A percentile compares a stretch with the other conserved stretches of the same genome.
These are phyloP conservation scores for Clonostachys rhizophaga DNA, from an alignment of 2,329 filamentous ascomycete genomes.

Conservation along the genomic window DNA sequence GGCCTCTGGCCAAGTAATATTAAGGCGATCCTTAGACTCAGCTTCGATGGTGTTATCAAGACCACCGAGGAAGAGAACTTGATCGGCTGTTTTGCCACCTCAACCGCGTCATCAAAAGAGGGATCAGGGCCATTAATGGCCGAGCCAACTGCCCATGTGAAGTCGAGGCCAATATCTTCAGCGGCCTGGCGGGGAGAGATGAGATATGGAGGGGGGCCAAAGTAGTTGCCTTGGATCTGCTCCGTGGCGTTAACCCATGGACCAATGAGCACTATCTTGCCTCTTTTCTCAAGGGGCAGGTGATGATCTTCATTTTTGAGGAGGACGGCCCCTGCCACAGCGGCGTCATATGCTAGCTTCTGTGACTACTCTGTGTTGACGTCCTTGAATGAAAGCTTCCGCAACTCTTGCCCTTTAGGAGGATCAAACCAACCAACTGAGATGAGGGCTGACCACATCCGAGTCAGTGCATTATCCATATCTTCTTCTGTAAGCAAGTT, in stretches of 20 bases:
- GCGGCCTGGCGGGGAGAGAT: constrained; percentile 39
- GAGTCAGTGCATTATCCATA: constrained; percentile 12
- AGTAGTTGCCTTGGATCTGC: constrained; percentile 15
- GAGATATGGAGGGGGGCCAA: constrained; percentile 43
- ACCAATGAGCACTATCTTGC: constrained; percentile 18
- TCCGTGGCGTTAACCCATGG: constrained; percentile 21
- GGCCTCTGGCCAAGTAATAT: constrained; percentile 43
- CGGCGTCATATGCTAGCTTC: constrained; percentile 50
- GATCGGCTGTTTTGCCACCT: constrained; percentile 25
- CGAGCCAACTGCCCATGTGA: too few relatives aligned
- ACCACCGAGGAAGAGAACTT: constrained; percentile 50
- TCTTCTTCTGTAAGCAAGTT: constrained; percentile 19
- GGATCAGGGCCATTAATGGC: too few relatives aligned
- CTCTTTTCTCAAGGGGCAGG: constrained; percentile 29
- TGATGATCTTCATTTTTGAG: constrained; percentile 47
- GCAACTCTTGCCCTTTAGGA: constrained; percentile 30
- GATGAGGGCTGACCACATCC: constrained; percentile 50
- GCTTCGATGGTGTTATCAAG: constrained; percentile 46
- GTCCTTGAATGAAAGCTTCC: constrained; percentile 46
- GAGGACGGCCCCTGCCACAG: constrained; percentile 38
- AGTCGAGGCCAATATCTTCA: too few relatives aligned
- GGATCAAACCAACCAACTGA: constrained; percentile 54
- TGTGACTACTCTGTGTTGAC: constrained; percentile 50
- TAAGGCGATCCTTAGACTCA: constrained; percentile 45
- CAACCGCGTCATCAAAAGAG: too few relatives aligned